phyloP scores from a whole-genome alignment of 176 grass and related monocot genomes.

The Oryza meridionalis region DNA sequence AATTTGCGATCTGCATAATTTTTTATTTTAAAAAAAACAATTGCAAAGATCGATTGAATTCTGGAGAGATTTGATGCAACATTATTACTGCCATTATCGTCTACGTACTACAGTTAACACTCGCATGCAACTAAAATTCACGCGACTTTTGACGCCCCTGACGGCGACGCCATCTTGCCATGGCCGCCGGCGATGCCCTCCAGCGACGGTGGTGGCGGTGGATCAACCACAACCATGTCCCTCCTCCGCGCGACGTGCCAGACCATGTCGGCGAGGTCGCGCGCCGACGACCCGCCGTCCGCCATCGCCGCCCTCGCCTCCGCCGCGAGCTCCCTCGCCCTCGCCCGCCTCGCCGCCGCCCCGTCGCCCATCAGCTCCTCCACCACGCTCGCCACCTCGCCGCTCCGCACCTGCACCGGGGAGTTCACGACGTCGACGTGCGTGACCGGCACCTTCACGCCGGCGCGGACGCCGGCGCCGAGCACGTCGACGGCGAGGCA shows the following conservation, averaged over 20 bases:
- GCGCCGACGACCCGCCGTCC: conserved; percentile 51
- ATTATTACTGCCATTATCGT: too few relatives aligned
- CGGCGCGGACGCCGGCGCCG: conserved; percentile 45
- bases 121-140: too few relatives aligned
- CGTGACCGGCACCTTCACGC: conserved; percentile 22
- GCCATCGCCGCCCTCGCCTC: conserved; percentile 34
- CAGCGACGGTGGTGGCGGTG: background rate
- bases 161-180: too few relatives aligned
- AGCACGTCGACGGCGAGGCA: conserved; percentile 59
- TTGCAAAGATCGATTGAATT: too few relatives aligned
- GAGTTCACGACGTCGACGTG: background rate
- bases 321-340: conserved; percentile 35
- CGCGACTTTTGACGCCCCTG: too few relatives aligned
- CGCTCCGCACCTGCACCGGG: conserved; percentile 35
- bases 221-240: background rate
- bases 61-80: too few relatives aligned
- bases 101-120: too few relatives aligned
- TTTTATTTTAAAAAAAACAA: too few relatives aligned
- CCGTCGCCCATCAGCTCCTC: conserved; percentile 47
- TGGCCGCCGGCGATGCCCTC: too few relatives aligned
- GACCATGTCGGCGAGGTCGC: conserved; percentile 34
- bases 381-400: conserved; percentile 33
- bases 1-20: too few relatives aligned
- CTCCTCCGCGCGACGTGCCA: background rate
- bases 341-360: background rate